Base-by-base conservation (phyloP, 148 eudicot genomes). In the Fallopia convolvulus region DNA sequence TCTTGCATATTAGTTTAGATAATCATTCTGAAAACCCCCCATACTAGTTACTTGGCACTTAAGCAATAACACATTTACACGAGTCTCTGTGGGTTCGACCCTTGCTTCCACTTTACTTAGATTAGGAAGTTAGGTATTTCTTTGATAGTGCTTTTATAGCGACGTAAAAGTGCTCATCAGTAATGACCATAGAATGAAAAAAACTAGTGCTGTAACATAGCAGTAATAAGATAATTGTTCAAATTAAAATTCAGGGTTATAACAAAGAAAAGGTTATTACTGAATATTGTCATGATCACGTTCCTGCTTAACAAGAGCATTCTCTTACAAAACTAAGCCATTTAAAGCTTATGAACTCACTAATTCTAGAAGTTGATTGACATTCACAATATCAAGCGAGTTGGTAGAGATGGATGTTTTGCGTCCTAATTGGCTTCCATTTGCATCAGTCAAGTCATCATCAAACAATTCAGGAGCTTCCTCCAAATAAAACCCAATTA, bases 281-380 rank as follows among this genome's bases (percentile, higher is more conserved):
- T 41, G 44, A 56, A 56, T 63, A 32, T 3, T 11, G 36, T 30
- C 15, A 30, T 30, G 15, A 58, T n/a, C 32, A 9, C 21, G 30
- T 58, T 58, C 32, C 65, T 6, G 65, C 65, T 23, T 58, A 5
- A 17, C 11, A 20, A 20, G 30, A 8, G 65, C 12, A 23, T 8
- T 8, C 65, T 20, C 21, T 13, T 13, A 52, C 36, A 33, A 33
- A 33, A 33, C 36, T 0, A 33, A 33, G 3, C 36, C 36, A 33
- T 33, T 33, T 33, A 58, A 21, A 58, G 10, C 1, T 21, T 58
- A n/a, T 17, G 72, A 58, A 84, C 98, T 84, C 78, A 93, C 98
- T 58, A 96, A 93, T 61, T 93, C 98, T 80, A 93, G 84, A 61
- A 93, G 95, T 85, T 93, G 93, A 88, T 88, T 93, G 49, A 93